Percentiles rank a stretch among this genome's conserved stretches.
Evolutionary conservation across 2,329 filamentous ascomycete genomes (phyloP).

Genomic region (Gnomoniopsis sp.): DNA sequence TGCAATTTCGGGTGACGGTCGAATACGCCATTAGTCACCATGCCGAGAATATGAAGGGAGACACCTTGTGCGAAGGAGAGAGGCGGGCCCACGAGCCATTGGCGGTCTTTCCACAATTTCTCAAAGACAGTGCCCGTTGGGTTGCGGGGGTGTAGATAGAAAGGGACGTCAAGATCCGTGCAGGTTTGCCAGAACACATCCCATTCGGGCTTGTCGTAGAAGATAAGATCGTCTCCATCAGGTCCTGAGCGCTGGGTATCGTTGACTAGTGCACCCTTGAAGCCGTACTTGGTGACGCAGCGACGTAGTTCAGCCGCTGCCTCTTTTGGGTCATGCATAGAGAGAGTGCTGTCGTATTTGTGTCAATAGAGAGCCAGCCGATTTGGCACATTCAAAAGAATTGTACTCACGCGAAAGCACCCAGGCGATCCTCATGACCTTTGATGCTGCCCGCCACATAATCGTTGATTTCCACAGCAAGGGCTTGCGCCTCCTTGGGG

Average conservation of each 20-base stretch:
- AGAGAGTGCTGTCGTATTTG: conserved; percentile 19
- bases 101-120: conserved; percentile 35
- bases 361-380: neutral
- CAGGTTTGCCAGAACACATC: conserved; percentile 30
- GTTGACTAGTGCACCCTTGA: conserved; percentile 32
- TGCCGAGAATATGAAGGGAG: conserved; percentile 31
- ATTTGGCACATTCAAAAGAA: neutral
- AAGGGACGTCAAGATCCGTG: conserved; percentile 29
- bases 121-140: conserved; percentile 40
- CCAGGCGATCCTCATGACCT: conserved; percentile 28
- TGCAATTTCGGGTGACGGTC: conserved; percentile 34
- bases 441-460: conserved; percentile 29
- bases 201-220: conserved; percentile 29
- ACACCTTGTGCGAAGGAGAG: conserved; percentile 27
- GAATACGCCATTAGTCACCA: conserved; percentile 34
- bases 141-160: conserved; percentile 33
- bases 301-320: conserved; percentile 29
- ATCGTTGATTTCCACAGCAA: conserved; percentile 30
- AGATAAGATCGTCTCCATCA: conserved; percentile 23
- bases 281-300: conserved; percentile 29
- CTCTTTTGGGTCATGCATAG: conserved; percentile 29
- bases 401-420: conserved; percentile 24
- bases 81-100: conserved; percentile 20
- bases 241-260: conserved; percentile 27
- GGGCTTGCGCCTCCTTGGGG: conserved; percentile 21